Percentiles rank a stretch among this genome's conserved stretches.
Evolutionary conservation across 352 stramenopile species (phyloP).

Genomic region (Heterotrichella gracilis): DNA sequence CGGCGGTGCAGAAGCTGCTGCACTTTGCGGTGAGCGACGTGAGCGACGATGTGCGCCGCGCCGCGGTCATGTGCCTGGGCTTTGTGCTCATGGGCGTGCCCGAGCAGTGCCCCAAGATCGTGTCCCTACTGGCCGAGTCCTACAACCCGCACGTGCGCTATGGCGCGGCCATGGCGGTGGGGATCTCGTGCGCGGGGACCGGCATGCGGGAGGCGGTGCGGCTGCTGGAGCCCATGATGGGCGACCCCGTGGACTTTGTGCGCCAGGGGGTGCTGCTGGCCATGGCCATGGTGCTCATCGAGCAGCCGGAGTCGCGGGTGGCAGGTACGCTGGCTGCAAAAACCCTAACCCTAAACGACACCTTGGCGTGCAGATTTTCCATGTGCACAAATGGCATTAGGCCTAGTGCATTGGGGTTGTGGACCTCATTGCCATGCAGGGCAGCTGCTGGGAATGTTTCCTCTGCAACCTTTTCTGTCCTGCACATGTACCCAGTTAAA

Average conservation of each 20-base stretch:
- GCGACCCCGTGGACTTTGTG: conserved; percentile 91
- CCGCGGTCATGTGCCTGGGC: conserved; percentile 69
- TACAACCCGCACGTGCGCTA: conserved; percentile 99
- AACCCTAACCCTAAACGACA: too few species aligned
- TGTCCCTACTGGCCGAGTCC: conserved; percentile 74
- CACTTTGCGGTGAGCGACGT: conserved; percentile 93
- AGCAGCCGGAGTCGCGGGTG: too few species aligned
- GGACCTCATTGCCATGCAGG: too few species aligned
- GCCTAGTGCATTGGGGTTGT: too few species aligned
- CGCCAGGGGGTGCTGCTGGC: conserved; percentile 76
- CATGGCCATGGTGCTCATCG: conserved; percentile 80
- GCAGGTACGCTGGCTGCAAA: too few species aligned
- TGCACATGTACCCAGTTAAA: too few species aligned
- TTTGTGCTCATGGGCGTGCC: conserved; percentile 91
- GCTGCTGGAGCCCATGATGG: conserved; percentile 76
- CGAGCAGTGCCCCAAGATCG: conserved; percentile 48
- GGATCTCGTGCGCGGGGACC: conserved; percentile 76
- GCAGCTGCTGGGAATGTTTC: too few species aligned
- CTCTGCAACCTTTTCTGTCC: too few species aligned
- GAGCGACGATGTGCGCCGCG: conserved; percentile 82
- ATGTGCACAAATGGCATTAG: too few species aligned
- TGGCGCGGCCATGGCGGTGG: conserved; percentile 82
- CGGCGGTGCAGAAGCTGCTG: conserved; percentile 65
- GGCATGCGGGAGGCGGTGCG: conserved; percentile 77
- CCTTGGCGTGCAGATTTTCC: too few species aligned